phyloP scores from a whole-genome alignment of 1,284 basidiomycete species.

The Cryptococcus hybrid region DNA sequence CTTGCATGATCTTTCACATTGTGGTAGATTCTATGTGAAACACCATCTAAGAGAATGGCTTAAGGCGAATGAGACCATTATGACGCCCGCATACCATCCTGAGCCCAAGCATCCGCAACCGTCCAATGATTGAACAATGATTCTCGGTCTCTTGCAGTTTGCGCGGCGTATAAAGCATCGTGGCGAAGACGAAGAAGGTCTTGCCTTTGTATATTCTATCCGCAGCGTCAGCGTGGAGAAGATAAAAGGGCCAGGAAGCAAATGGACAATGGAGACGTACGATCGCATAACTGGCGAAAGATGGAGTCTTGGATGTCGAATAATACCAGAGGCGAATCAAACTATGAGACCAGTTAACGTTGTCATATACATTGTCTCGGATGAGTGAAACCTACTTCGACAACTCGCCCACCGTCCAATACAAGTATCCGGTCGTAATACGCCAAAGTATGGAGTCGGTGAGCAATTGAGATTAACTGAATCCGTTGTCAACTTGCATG shows the following conservation, averaged over 20 bases:
- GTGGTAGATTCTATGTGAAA: too few species aligned
- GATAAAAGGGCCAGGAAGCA: not conserved
- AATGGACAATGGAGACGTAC: constrained; percentile 2
- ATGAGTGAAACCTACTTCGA: constrained; percentile 19
- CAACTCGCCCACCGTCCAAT: constrained; percentile 40
- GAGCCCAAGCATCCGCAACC: constrained; percentile 13
- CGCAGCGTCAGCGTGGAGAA: not conserved
- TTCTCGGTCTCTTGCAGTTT: constrained; percentile 8
- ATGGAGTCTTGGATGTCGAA: constrained; percentile 39
- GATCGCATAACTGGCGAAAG: constrained; percentile 44
- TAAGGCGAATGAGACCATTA: not conserved
- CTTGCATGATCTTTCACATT: too few species aligned
- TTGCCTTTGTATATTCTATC: constrained; percentile 3
- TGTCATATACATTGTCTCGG: not conserved
- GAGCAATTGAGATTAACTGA: constrained; percentile 66
- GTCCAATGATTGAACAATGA: constrained; percentile 13
- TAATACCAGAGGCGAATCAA: constrained; percentile 45
- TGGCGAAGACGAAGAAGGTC: constrained; percentile 13
- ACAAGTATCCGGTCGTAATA: constrained; percentile 48
- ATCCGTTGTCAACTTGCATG: constrained; percentile 22
- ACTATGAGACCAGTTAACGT: constrained; percentile 13
- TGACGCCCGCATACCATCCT: not conserved
- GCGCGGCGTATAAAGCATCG: constrained; percentile 9
- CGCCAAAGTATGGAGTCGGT: constrained; percentile 70
- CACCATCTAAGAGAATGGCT: not conserved